Conservation (phyloP, 108 stramenopile species). For the Stephanodiscus minutulus region DNA sequence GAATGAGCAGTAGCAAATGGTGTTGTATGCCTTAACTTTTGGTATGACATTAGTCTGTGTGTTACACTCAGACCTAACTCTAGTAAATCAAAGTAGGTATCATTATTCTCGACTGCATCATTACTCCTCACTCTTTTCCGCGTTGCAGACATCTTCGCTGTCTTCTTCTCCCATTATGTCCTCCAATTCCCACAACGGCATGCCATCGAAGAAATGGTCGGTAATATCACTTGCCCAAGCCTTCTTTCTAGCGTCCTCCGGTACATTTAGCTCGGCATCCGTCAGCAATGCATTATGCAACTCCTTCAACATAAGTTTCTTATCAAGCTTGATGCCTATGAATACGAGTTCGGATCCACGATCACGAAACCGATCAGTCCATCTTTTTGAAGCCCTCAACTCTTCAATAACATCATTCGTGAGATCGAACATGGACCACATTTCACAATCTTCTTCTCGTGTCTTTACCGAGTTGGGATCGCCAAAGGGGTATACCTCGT, state of each 20-base stretch:
- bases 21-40: too few species aligned
- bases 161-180: slow-evolving; percentile 22
- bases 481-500: slow-evolving; percentile 15
- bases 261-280: slow-evolving; percentile 19
- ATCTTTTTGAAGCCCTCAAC: slow-evolving; percentile 16
- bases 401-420: slow-evolving; percentile 11
- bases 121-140: too few species aligned
- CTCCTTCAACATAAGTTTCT: slow-evolving; percentile 35
- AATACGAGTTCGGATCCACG: slow-evolving; percentile 72
- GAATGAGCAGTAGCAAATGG: too few species aligned
- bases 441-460: slow-evolving; percentile 23
- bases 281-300: slow-evolving; percentile 60
- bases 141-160: neutral
- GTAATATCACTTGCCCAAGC: slow-evolving; percentile 17
- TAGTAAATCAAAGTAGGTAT: too few species aligned
- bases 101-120: too few species aligned
- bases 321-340: slow-evolving; percentile 54
- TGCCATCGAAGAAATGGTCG: slow-evolving; percentile 17
- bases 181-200: slow-evolving; percentile 18
- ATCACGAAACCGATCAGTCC: slow-evolving; percentile 50
- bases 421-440: slow-evolving; percentile 12
- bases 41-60: too few species aligned
- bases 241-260: slow-evolving; percentile 19
- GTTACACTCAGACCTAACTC: neutral
- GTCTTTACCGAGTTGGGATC: slow-evolving; percentile 8